Evolutionary conservation across 1,284 basidiomycete genomes (phyloP).

Genomic region (Stygiomarasmius scandens): DNA sequence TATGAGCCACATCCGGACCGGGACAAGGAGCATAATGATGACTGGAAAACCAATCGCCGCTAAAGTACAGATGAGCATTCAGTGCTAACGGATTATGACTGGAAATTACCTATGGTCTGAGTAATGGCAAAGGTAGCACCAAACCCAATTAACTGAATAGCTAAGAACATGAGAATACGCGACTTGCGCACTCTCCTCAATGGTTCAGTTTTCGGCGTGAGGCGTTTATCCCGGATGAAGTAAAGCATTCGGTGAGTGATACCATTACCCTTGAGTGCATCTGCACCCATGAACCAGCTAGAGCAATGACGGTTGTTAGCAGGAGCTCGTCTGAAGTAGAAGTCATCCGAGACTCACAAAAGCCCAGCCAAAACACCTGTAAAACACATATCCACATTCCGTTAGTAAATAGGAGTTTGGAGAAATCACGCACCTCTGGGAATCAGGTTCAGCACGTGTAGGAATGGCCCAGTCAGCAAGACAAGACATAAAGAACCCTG

Average conservation of each 20-base stretch:
- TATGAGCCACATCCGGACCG: constrained; percentile 74
- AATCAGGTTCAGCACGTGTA: constrained; percentile 78
- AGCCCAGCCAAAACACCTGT: constrained; percentile 71
- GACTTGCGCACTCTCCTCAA: constrained; percentile 75
- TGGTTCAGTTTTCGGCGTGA: constrained; percentile 69
- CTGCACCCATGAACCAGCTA: constrained; percentile 91
- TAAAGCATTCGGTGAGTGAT: constrained; percentile 86
- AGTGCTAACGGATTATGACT: constrained; percentile 23
- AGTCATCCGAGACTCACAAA: constrained; percentile 51
- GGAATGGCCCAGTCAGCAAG: constrained; percentile 79
- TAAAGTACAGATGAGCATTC: constrained; percentile 25
- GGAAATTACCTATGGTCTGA: constrained; percentile 87
- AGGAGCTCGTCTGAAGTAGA: constrained; percentile 11
- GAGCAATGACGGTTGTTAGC: constrained; percentile 20
- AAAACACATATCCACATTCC: constrained; percentile 1
- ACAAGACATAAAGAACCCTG: constrained; percentile 84
- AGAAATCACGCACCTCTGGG: constrained; percentile 54
- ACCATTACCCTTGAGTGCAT: constrained; percentile 81
- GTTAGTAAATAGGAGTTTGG: neutral
- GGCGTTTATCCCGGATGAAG: constrained; percentile 73
- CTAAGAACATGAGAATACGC: constrained; percentile 78
- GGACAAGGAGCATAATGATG: constrained; percentile 88
- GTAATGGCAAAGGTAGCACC: constrained; percentile 91
- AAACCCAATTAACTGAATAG: constrained; percentile 84
- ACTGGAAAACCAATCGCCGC: constrained; percentile 92